Conservation (phyloP, 169 alveolate genomes). For the Amoebophrya sp. region DNA sequence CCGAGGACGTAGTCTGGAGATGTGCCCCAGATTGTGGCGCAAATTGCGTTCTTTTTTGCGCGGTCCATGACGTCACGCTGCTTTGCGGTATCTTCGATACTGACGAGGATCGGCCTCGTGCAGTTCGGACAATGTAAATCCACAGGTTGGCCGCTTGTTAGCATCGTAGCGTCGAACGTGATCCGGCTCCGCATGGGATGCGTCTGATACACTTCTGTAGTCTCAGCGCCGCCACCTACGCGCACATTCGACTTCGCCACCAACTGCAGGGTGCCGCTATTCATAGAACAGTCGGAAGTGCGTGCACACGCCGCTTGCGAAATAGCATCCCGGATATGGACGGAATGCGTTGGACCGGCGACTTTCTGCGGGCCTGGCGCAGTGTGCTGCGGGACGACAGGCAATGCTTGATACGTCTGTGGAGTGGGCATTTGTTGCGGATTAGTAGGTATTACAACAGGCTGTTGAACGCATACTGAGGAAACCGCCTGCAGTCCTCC, state of each 20-base stretch:
- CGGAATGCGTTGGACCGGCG: too few relatives aligned
- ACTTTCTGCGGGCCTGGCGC: background rate
- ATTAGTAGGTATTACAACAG: background rate
- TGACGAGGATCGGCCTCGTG: background rate
- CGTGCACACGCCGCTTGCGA: too few relatives aligned
- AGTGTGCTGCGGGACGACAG: background rate
- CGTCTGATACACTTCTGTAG: too few relatives aligned
- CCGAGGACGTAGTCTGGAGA: background rate
- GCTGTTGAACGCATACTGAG: background rate
- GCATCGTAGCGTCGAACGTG: too few relatives aligned
- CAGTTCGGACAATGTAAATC: background rate
- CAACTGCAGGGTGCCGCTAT: too few relatives aligned
- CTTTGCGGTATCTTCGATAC: background rate
- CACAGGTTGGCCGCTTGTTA: too few relatives aligned
- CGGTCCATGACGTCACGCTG: background rate
- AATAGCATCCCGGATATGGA: too few relatives aligned
- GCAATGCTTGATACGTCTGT: background rate
- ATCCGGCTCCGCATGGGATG: too few relatives aligned
- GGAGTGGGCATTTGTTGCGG: background rate
- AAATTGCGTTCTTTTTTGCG: background rate
- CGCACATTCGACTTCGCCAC: too few relatives aligned
- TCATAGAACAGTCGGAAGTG: too few relatives aligned
- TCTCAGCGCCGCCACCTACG: too few relatives aligned
- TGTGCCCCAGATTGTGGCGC: conserved; percentile 18
- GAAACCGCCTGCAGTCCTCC: too few relatives aligned